Percentiles rank a stretch among this genome's conserved stretches.
These are phyloP conservation scores for Alternaria consortialis DNA, from an alignment of 2,329 filamentous ascomycete genomes.

Conservation along the genomic window DNA sequence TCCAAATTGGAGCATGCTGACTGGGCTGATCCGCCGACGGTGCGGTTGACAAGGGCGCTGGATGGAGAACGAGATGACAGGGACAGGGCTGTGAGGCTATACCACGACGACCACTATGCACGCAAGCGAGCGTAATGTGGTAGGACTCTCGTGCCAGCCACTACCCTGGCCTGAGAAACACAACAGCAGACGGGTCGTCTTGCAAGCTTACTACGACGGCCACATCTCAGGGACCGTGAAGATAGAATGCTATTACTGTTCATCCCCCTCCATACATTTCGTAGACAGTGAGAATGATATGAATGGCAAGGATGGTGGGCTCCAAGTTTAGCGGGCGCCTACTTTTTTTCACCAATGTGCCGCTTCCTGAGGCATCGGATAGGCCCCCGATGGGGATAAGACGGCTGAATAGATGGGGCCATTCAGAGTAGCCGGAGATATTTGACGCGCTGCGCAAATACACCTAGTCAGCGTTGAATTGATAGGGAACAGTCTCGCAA, in stretches of 20 bases:
- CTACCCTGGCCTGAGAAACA: constrained; percentile 32
- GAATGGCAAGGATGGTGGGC: constrained; percentile 27
- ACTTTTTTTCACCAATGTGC: constrained; percentile 37
- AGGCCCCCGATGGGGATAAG: constrained; percentile 49
- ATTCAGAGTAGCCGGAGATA: constrained; percentile 46
- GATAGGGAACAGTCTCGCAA: constrained; percentile 38
- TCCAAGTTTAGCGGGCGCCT: constrained; percentile 50
- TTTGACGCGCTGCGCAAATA: constrained; percentile 34
- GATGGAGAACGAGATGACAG: constrained; percentile 27
- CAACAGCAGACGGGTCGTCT: constrained; percentile 31
- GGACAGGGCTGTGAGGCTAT: constrained; percentile 25
- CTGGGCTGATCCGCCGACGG: constrained; percentile 44
- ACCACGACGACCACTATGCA: constrained; percentile 34
- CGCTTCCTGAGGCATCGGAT: constrained; percentile 44
- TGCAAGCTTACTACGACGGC: constrained; percentile 19
- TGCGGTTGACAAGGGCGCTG: constrained; percentile 38
- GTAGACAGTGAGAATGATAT: constrained; percentile 5
- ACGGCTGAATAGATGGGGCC: constrained; percentile 46
- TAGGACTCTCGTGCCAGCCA: constrained; percentile 31
- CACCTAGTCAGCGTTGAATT: constrained; percentile 26
- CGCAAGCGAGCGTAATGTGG: constrained; percentile 42
- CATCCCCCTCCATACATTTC: constrained; percentile 15
- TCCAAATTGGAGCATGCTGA: constrained; percentile 38
- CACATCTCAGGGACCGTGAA: constrained; percentile 21
- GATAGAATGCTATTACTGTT: constrained; percentile 28